Evolutionary conservation across 179 eudicot species (phyloP).

Genomic region (Nepenthes alata): DNA sequence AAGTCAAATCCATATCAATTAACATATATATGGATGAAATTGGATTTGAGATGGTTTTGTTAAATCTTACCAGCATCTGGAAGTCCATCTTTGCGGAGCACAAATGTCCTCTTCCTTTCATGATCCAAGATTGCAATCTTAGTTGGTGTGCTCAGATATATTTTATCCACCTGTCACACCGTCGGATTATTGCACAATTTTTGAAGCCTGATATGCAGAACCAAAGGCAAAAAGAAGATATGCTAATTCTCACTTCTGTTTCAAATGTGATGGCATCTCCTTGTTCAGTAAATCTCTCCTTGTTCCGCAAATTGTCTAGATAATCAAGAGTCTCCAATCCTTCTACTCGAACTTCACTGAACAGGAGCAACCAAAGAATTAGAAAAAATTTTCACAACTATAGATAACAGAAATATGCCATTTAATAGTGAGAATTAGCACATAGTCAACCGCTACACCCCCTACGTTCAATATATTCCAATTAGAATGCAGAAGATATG

Average conservation of each 20-base stretch:
- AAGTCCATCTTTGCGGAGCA: slow-evolving; percentile 90
- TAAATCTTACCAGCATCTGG: slow-evolving; percentile 84
- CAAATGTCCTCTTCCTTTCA: slow-evolving; percentile 91
- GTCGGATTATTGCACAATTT: background rate
- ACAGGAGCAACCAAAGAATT: background rate
- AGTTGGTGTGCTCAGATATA: slow-evolving; percentile 89
- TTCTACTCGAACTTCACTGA: slow-evolving; percentile 97
- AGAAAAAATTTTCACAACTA: too few relatives aligned
- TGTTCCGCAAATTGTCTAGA: slow-evolving; percentile 74
- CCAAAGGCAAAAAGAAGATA: background rate
- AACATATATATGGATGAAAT: background rate
- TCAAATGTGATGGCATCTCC: slow-evolving; percentile 96
- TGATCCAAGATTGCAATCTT: slow-evolving; percentile 89
- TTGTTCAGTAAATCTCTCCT: slow-evolving; percentile 85
- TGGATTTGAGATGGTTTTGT: background rate
- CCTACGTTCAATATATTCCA: too few relatives aligned
- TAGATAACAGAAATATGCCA: background rate
- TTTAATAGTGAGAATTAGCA: too few relatives aligned
- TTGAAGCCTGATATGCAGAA: slow-evolving; percentile 7
- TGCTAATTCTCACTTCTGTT: slow-evolving; percentile 55
- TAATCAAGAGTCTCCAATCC: slow-evolving; percentile 92
- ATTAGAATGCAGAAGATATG: too few relatives aligned
- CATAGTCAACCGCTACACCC: too few relatives aligned
- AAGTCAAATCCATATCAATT: too few relatives aligned
- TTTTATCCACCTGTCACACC: slow-evolving; percentile 61